Evolutionary conservation across 768 basidiomycete species (phyloP), one percentile per base, ranked within the genome.

Genomic region (Xanthoconium purpureum): DNA sequence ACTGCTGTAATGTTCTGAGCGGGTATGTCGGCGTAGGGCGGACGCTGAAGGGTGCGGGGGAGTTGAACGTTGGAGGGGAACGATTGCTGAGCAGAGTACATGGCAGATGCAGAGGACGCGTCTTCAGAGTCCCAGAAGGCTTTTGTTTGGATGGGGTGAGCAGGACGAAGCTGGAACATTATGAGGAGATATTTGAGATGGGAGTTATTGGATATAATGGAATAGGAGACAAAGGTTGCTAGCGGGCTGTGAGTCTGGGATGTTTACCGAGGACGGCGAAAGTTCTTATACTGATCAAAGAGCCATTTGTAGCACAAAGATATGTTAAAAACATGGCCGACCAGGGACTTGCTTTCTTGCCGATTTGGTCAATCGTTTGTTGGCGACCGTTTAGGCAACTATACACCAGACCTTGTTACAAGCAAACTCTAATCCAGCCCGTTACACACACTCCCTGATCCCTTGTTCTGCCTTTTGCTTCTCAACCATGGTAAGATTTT

Each of bases 41-140:
- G 88, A 12, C 87, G 81, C 33, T 80, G 74, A 48, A 91, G 84
- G 39, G 76, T 82, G 53, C 88, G 81, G n/a, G 88, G 89, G 24
- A 91, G 82, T 62, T 89, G 85, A 12, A 90, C 77, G 61, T 67
- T 73, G 50, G 62, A 58, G 43, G 65, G 70, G 51, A 52, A 64
- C 6, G 63, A 61, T 12, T 63, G 69, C 59, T 75, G 60, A 63
- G 67, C 32, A 58, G 71, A 47, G 67, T 64, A 62, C 63, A 70
- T 68, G 14, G 70, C 50, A 3, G 71, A 58, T 46, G 46, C 58
- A 50, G 61, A 56, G 20, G 69, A 51, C 11, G 54, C 40, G 64
- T 70, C 71, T 44, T 71, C 70, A 45, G 70, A 71, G 35, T 71
- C 70, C 70, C 70, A 71, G 60, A 71, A 58, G 56, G 71, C 70